phyloP scores from a whole-genome alignment of 768 basidiomycete species.

The Macrocybe gigantea region DNA sequence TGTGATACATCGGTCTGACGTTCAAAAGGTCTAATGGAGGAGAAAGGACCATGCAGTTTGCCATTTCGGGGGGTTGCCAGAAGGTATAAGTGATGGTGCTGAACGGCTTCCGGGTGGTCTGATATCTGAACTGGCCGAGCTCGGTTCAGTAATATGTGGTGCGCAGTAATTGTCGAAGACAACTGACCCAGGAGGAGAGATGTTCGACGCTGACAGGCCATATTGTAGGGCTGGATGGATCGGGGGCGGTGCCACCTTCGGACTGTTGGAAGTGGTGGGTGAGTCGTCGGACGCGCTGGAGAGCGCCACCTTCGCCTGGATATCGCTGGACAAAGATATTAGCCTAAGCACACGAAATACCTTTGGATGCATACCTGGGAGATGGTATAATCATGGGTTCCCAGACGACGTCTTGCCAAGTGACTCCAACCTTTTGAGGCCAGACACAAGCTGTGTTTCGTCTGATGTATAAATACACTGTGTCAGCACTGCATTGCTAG shows the following conservation, averaged over 20 bases:
- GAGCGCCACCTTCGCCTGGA: conserved; percentile 5
- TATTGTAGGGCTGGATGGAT: conserved; percentile 19
- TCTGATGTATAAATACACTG: no score
- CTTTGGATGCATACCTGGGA: conserved; percentile 9
- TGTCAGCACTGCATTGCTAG: no score
- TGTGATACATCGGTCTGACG: conserved; percentile 33
- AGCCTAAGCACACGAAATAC: no score
- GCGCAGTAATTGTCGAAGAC: no score
- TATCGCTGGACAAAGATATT: conserved; percentile 2
- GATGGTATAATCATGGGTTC: conserved; percentile 16
- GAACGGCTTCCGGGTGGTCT: conserved; percentile 20
- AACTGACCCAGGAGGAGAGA: conserved; percentile 22
- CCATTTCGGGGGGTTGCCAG: conserved; percentile 24
- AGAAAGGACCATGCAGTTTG: conserved; percentile 33
- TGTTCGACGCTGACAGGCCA: conserved; percentile 11
- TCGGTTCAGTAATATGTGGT: not conserved
- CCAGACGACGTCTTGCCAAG: no score
- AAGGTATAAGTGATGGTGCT: conserved; percentile 33
- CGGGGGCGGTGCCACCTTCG: conserved; percentile 18
- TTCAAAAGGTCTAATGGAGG: conserved; percentile 21
- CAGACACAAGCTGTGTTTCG: no score
- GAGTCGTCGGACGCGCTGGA: no score
- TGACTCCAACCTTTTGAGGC: no score
- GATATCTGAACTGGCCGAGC: conserved; percentile 14
- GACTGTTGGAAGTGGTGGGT: conserved; percentile 4